phyloP scores from a whole-genome alignment of 148 eudicot species.

The Rhododendron ovatum region DNA sequence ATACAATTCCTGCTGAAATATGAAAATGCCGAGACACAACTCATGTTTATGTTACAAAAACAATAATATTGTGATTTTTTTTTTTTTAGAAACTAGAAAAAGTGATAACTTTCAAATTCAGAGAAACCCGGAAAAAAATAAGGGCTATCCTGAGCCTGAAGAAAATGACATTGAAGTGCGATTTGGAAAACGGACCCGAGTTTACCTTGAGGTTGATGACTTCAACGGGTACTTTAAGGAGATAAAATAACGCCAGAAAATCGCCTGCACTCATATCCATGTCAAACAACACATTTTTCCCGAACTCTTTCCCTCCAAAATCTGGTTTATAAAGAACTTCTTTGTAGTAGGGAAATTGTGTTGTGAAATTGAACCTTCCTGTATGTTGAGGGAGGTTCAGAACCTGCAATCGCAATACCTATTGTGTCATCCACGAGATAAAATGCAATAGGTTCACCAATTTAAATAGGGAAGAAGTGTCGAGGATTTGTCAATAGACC shows the following conservation, averaged over 20 bases:
- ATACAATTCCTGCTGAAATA: background rate
- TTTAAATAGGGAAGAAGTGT: background rate
- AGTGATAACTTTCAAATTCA: background rate
- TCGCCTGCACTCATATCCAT: conserved; percentile 97
- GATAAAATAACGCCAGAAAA: conserved; percentile 73
- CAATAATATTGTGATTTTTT: background rate
- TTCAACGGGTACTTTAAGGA: conserved; percentile 72
- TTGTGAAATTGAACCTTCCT: conserved; percentile 71
- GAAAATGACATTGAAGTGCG: background rate
- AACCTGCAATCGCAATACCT: conserved; percentile 34
- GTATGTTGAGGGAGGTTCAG: conserved; percentile 52
- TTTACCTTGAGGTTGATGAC: conserved; percentile 63
- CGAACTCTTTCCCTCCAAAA: conserved; percentile 36
- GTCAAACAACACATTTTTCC: conserved; percentile 68
- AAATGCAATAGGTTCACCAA: background rate
- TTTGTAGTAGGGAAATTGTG: conserved; percentile 60
- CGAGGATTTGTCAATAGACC: background rate
- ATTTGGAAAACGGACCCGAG: background rate
- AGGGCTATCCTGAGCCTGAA: background rate
- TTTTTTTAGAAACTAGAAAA: background rate
- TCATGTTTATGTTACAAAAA: background rate
- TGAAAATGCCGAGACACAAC: background rate
- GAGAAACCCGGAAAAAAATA: too few relatives aligned
- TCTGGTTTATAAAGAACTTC: conserved; percentile 47
- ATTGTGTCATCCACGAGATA: background rate